phyloP scores from a whole-genome alignment of 805 yeast genomes.

The Limtongia smithiae region DNA sequence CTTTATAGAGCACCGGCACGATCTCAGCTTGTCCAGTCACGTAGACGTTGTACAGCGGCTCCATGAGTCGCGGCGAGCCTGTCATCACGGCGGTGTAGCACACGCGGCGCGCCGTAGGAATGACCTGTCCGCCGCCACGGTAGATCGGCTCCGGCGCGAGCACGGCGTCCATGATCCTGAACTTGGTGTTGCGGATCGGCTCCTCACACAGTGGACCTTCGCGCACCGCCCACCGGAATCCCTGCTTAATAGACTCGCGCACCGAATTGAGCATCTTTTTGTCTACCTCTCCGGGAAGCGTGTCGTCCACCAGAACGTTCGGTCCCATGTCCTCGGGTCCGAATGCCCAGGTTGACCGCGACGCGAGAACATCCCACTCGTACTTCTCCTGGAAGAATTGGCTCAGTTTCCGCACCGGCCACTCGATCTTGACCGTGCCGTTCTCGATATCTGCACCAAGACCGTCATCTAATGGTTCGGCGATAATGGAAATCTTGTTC shows the following conservation, averaged over 20 bases:
- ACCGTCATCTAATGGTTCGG: slow-evolving; percentile 64
- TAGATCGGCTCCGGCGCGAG: slow-evolving; percentile 49
- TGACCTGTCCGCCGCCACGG: slow-evolving; percentile 58
- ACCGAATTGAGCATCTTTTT: slow-evolving; percentile 45
- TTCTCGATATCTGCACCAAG: slow-evolving; percentile 55
- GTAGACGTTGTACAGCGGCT: slow-evolving; percentile 68
- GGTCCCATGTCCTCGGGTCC: slow-evolving; percentile 58
- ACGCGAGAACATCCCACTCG: slow-evolving; percentile 79
- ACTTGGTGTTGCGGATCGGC: slow-evolving; percentile 64
- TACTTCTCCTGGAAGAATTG: slow-evolving; percentile 54
- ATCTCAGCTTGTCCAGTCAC: slow-evolving; percentile 53
- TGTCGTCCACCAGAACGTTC: slow-evolving; percentile 63
- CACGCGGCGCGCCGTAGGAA: slow-evolving; percentile 79
- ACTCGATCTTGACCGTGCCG: slow-evolving; percentile 41
- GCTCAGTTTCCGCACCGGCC: slow-evolving; percentile 47
- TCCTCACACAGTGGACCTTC: slow-evolving; percentile 96
- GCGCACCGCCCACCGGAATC: slow-evolving; percentile 75
- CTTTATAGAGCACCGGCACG: slow-evolving; percentile 47
- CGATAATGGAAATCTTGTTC: slow-evolving; percentile 61
- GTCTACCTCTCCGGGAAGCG: slow-evolving; percentile 67
- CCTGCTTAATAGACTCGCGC: slow-evolving; percentile 61
- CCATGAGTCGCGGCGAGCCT: slow-evolving; percentile 74
- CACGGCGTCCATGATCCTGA: slow-evolving; percentile 61
- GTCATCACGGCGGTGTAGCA: slow-evolving; percentile 76
- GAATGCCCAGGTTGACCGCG: slow-evolving; percentile 77